Evolutionary conservation across 164 flowering plant species (phyloP).

Genomic region (Umbellularia californica): DNA sequence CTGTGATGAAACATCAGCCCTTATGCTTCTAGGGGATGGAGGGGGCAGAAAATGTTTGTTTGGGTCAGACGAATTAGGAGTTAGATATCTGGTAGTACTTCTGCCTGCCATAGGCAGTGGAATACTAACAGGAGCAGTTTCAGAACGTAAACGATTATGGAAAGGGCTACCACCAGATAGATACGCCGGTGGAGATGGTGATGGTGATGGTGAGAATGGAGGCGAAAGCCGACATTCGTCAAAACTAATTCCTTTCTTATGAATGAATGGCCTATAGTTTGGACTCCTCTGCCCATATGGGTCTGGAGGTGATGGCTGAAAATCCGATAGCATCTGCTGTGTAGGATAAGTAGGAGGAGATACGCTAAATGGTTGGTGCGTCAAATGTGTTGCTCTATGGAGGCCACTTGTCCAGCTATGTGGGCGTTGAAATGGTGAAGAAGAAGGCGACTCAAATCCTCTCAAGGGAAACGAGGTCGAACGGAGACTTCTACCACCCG

Average conservation of each 20-base stretch:
- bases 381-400: constrained; percentile 37
- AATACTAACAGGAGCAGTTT: constrained; percentile 78
- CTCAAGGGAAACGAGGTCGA: constrained; percentile 51
- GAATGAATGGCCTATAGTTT: constrained; percentile 32
- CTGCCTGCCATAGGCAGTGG: constrained; percentile 51
- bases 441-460: constrained; percentile 34
- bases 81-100: constrained; percentile 45
- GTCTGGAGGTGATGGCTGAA: constrained; percentile 51
- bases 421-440: constrained; percentile 62
- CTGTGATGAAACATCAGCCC: constrained; percentile 51
- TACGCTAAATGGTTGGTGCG: constrained; percentile 31
- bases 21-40: constrained; percentile 61
- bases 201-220: constrained; percentile 69
- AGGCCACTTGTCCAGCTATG: constrained; percentile 88
- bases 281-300: constrained; percentile 32
- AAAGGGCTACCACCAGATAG: constrained; percentile 30
- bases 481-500: constrained; percentile 32
- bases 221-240: constrained; percentile 81
- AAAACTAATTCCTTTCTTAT: constrained; percentile 38
- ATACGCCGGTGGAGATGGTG: constrained; percentile 70
- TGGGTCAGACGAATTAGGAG: constrained; percentile 73
- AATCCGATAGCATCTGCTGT: constrained; percentile 39
- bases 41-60: constrained; percentile 77
- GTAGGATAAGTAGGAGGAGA: constrained; percentile 47
- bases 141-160: constrained; percentile 41